phyloP scores from a whole-genome alignment of 768 basidiomycete genomes.

The Jaapia argillacea region DNA sequence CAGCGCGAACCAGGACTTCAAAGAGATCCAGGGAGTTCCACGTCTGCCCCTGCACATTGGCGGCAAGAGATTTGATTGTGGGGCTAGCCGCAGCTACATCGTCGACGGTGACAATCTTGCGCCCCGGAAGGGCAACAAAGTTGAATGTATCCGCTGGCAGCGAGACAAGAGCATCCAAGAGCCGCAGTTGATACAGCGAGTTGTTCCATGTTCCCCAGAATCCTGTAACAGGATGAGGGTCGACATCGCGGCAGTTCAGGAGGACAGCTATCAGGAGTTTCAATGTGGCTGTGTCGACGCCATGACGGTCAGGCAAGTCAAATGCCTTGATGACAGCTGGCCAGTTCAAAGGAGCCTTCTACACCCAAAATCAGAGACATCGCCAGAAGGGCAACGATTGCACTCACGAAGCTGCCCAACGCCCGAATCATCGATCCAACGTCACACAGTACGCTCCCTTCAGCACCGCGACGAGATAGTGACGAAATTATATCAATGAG shows the following conservation, averaged over 20 bases:
- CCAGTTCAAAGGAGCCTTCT: constrained; percentile 72
- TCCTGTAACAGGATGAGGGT: constrained; percentile 71
- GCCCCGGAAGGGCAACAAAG: constrained; percentile 80
- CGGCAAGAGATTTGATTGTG: constrained; percentile 86
- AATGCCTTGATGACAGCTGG: constrained; percentile 75
- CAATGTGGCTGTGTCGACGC: constrained; percentile 82
- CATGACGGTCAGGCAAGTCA: constrained; percentile 74
- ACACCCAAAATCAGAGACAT: not conserved
- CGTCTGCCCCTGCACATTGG: constrained; percentile 82
- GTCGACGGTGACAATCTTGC: constrained; percentile 77
- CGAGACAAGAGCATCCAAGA: constrained; percentile 83
- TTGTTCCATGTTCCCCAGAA: constrained; percentile 87
- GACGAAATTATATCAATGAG: constrained; percentile 63
- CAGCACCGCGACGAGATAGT: constrained; percentile 57
- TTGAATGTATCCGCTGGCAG: constrained; percentile 88
- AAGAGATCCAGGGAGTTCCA: constrained; percentile 95
- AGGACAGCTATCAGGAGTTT: constrained; percentile 86
- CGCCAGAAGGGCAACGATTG: not conserved
- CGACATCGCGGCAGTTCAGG: constrained; percentile 66
- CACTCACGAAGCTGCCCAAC: constrained; percentile 63
- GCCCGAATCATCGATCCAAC: constrained; percentile 66
- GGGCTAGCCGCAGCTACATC: constrained; percentile 80
- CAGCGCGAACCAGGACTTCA: constrained; percentile 74
- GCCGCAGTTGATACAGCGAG: constrained; percentile 72
- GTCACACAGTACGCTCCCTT: constrained; percentile 67